Evolutionary conservation across 2,329 filamentous ascomycete genomes (phyloP).

Genomic region (Lizonia empirigonia): DNA sequence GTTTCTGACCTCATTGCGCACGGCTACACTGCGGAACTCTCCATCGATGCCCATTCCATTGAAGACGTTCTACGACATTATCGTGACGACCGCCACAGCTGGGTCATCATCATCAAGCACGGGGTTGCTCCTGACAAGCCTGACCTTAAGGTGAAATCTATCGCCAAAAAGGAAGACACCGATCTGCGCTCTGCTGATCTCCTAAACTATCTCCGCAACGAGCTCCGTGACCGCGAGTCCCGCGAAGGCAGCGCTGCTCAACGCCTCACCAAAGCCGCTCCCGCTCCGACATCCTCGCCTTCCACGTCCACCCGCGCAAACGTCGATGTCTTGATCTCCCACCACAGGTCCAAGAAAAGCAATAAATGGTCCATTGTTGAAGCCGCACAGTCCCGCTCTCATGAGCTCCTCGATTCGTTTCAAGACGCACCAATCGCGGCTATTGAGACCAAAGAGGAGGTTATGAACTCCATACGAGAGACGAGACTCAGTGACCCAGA

Average conservation of each 20-base stretch:
- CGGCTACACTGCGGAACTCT: conserved; percentile 86
- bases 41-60: conserved; percentile 75
- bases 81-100: conserved; percentile 77
- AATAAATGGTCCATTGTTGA: conserved; percentile 88
- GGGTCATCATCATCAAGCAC: conserved; percentile 90
- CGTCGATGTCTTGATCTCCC: conserved; percentile 82
- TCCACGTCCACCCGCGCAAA: conserved; percentile 56
- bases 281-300: conserved; percentile 26
- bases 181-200: conserved; percentile 78
- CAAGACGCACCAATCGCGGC: conserved; percentile 81
- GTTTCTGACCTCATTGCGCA: conserved; percentile 80
- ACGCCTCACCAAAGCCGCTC: conserved; percentile 29
- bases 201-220: conserved; percentile 77
- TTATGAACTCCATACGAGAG: conserved; percentile 75
- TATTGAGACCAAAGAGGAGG: conserved; percentile 83
- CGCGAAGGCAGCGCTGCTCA: conserved; percentile 57
- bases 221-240: conserved; percentile 79
- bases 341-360: conserved; percentile 87
- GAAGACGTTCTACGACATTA: conserved; percentile 81
- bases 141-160: conserved; percentile 75
- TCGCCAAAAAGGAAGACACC: conserved; percentile 74
- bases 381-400: conserved; percentile 64
- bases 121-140: conserved; percentile 61
- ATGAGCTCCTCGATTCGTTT: conserved; percentile 71
- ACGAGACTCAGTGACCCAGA: conserved; percentile 81